phyloP scores from a whole-genome alignment of 2,329 filamentous ascomycete species.

The Penicillium sclerotiorum region DNA sequence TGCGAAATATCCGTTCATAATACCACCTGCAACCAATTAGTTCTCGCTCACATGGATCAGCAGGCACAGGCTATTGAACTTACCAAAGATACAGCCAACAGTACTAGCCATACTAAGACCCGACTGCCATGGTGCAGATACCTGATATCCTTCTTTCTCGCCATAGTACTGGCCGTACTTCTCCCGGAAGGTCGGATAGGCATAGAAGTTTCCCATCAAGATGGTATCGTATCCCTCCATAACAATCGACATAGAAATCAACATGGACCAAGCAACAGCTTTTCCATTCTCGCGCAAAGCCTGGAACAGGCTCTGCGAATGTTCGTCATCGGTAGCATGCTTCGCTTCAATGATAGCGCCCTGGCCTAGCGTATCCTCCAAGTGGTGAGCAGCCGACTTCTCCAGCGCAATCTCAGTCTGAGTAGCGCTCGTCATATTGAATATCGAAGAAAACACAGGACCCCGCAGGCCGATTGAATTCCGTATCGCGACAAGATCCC shows the following conservation, averaged over 20 bases:
- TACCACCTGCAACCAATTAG: conserved; percentile 22
- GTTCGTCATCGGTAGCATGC: conserved; percentile 25
- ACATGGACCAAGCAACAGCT: conserved; percentile 38
- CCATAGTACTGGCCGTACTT: conserved; percentile 33
- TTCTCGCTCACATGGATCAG: too few species aligned
- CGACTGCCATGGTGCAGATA: conserved; percentile 65
- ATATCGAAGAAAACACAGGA: neutral
- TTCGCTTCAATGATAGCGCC: conserved; percentile 27
- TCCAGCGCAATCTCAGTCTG: conserved; percentile 24
- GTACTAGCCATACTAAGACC: conserved; percentile 52
- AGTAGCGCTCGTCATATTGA: conserved; percentile 10
- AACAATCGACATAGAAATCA: conserved; percentile 51
- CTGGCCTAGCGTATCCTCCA: conserved; percentile 29
- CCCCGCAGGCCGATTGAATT: neutral
- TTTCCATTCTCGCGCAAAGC: conserved; percentile 9
- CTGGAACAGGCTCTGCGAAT: conserved; percentile 20
- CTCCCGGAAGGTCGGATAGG: conserved; percentile 48
- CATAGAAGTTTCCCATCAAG: conserved; percentile 54
- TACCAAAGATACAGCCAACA: conserved; percentile 25
- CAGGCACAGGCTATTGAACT: too few species aligned
- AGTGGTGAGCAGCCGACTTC: conserved; percentile 29
- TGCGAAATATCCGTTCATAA: conserved; percentile 32
- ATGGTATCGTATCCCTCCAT: conserved; percentile 60
- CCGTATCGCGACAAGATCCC: neutral
- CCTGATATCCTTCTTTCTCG: conserved; percentile 10